phyloP scores from a whole-genome alignment of 192 early-diverging fungal genomes.

The Backusella macrospora region DNA sequence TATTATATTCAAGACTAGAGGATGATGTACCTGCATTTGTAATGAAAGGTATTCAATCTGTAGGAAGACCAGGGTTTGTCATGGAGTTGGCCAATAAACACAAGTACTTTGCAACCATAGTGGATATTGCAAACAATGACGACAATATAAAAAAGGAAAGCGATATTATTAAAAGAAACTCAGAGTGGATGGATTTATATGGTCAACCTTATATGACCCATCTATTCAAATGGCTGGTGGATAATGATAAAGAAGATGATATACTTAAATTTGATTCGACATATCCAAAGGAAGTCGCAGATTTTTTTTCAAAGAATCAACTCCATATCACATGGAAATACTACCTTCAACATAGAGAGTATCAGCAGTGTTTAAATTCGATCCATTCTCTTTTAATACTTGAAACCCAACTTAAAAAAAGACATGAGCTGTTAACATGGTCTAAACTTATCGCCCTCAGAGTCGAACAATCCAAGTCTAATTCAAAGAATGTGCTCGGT shows the following conservation, averaged over 20 bases:
- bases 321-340: constrained; percentile 8
- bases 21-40: neutral
- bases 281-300: neutral
- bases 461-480: neutral
- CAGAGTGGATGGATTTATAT: neutral
- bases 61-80: neutral
- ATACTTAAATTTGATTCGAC: constrained; percentile 8
- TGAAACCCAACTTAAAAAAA: neutral
- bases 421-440: neutral
- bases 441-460: neutral
- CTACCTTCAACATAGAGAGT: neutral
- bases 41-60: neutral
- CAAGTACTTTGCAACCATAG: neutral
- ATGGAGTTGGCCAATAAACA: neutral
- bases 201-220: neutral
- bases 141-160: neutral
- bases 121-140: neutral
- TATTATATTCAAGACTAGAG: constrained; percentile 3
- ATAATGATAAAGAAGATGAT: neutral
- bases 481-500: neutral
- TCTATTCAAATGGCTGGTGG: neutral
- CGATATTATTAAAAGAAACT: neutral
- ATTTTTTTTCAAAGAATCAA: neutral
- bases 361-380: neutral
- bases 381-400: neutral